A percentile compares a stretch with the other conserved stretches of the same genome.
Evolutionary conservation across 768 basidiomycete genomes (phyloP).

Genomic region (Megacollybia marginata): DNA sequence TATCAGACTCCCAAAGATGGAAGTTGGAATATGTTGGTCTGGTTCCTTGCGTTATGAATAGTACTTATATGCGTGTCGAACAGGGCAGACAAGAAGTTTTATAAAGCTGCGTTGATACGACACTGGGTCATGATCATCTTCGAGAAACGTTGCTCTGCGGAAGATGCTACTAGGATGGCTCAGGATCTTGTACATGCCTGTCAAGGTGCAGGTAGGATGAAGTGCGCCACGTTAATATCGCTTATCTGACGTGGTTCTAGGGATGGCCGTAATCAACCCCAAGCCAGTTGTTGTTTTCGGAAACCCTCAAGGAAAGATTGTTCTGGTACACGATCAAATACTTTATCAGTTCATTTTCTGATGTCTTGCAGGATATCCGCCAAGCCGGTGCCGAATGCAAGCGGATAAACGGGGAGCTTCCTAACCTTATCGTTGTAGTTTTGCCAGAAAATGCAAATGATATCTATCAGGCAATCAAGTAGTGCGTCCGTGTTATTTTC

Average conservation of each 20-base stretch:
- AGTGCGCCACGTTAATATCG: constrained; percentile 23
- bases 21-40: constrained; percentile 67
- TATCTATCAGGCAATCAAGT: constrained; percentile 73
- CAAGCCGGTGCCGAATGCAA: constrained; percentile 41
- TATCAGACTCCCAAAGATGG: constrained; percentile 55
- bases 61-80: constrained; percentile 2
- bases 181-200: constrained; percentile 41
- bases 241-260: constrained; percentile 23
- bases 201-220: constrained; percentile 48
- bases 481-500: constrained; percentile 31
- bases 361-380: constrained; percentile 33
- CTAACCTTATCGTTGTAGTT: constrained; percentile 57
- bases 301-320: constrained; percentile 39
- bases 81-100: constrained; percentile 72
- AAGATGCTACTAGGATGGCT: constrained; percentile 46
- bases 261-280: constrained; percentile 37
- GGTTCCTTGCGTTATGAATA: background rate
- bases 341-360: constrained; percentile 24
- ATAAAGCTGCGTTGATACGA: constrained; percentile 40
- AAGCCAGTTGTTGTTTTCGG: constrained; percentile 32
- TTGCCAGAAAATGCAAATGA: constrained; percentile 72
- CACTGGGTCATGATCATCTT: constrained; percentile 57
- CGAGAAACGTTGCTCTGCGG: constrained; percentile 50
- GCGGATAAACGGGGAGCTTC: constrained; percentile 28
- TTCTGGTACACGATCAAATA: constrained; percentile 21